Base-by-base conservation (phyloP, 2,329 filamentous ascomycete species). In the Penicillium griseofulvum region DNA sequence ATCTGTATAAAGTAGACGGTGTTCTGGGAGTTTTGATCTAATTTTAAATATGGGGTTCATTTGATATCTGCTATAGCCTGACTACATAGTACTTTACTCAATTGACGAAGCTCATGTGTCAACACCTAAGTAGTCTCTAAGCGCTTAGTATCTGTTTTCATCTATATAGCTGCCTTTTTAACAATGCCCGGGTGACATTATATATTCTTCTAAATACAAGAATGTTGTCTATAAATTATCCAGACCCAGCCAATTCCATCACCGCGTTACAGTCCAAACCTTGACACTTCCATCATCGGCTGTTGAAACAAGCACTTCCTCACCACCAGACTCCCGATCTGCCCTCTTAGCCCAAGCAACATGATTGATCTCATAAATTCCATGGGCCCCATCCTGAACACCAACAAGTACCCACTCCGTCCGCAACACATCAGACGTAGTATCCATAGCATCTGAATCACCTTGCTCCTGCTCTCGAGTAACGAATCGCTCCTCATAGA, bases 281-380 rank as follows among this genome's bases (percentile, higher is more conserved):
- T 88, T 87, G 28, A 97, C 88, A 49, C 88, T 80, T 0, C 94
- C 94, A 74, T 97, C 92, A 71, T 99, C 94, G 0, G 93, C 94
- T 0, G 92, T 96, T 16, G 89, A 94, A 19, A 97, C 79, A 44
- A 99, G 79, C 71, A 97, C 88, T 75, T 62, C 59, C 9, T 57
- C 59, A 75, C 79, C 68, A 81, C 81, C 1, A 78, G 87, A 47
- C 80, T 60, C 63, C 38, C 68, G 80, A 70, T 96, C 91, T 54
- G 85, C 88, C 54, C 92, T 81, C 64, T 82, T 84, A 62, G 91
- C 91, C 94, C 94, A 99, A 2, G 84, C 86, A 46, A 94, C 83
- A 73, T 97, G 91, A 68, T 99, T 99, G 60, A 97, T 82, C 75
- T 99, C 94, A 68, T 93, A 97, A 2, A 95, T 90, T 0, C 91